Conservation (phyloP, 140 eudicot genomes). For the Bidens hawaiensis region DNA sequence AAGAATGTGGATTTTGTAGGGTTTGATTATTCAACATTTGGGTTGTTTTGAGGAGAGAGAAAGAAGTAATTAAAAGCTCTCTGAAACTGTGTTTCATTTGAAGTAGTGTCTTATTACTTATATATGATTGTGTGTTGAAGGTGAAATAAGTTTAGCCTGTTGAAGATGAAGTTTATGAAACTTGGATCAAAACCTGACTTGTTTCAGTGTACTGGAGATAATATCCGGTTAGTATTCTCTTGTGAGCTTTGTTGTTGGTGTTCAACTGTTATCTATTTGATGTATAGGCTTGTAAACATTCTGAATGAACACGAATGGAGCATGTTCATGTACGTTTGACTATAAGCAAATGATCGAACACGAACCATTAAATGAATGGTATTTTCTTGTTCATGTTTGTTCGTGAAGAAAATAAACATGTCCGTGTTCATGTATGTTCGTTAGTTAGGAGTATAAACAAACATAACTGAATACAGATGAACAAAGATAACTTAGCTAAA, state of each 20-base stretch:
- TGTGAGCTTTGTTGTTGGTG: conserved; percentile 10
- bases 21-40: conserved; percentile 32
- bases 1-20: conserved; percentile 47
- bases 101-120: conserved; percentile 41
- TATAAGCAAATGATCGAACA: no score
- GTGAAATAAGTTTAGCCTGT: conserved; percentile 22
- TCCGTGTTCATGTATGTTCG: no score
- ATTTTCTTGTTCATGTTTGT: no score
- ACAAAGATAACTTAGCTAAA: no score
- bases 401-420: no score
- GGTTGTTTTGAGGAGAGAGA: conserved; percentile 25
- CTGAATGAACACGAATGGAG: no score
- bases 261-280: not conserved
- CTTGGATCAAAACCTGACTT: conserved; percentile 98
- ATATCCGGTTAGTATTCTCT: conserved; percentile 54
- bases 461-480: no score
- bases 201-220: conserved; percentile 81
- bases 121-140: conserved; percentile 20
- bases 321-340: no score
- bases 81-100: conserved; percentile 39
- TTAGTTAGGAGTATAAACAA: no score
- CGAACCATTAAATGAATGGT: no score
- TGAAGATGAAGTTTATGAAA: conserved; percentile 96
- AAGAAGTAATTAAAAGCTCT: conserved; percentile 20
- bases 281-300: not conserved